Percentiles rank a stretch among this genome's conserved stretches.
Evolutionary conservation across 2,329 filamentous ascomycete genomes (phyloP).

Genomic region (Biscogniauxia mediterranea): DNA sequence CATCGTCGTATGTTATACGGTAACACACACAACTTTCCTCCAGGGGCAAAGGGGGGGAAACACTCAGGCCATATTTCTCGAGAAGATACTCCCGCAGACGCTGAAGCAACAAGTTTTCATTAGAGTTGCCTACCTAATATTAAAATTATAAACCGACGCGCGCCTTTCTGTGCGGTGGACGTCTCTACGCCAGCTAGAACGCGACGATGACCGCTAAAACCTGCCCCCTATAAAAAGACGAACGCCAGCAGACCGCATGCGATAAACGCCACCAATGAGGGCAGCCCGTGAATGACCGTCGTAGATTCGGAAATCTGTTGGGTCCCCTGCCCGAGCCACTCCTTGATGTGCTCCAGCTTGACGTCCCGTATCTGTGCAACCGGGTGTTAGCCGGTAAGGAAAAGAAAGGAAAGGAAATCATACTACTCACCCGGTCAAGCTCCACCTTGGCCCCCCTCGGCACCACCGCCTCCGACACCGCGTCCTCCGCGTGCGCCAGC

Average conservation of each 20-base stretch:
- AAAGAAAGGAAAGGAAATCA: neutral
- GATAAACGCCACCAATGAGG: neutral
- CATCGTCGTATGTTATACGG: neutral
- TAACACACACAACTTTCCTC: neutral
- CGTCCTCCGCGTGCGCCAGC: slow-evolving; percentile 17
- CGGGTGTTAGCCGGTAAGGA: neutral
- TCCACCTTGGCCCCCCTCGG: slow-evolving; percentile 14
- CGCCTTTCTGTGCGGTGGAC: too few relatives aligned
- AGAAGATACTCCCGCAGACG: too few relatives aligned
- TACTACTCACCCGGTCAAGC: slow-evolving; percentile 14
- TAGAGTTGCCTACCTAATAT: too few relatives aligned
- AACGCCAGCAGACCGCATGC: neutral
- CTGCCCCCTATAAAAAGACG: neutral
- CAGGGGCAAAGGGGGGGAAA: too few relatives aligned
- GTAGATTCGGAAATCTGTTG: slow-evolving; percentile 3
- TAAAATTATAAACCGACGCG: too few relatives aligned
- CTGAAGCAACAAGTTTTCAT: too few relatives aligned
- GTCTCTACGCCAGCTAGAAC: too few relatives aligned
- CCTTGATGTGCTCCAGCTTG: slow-evolving; percentile 18
- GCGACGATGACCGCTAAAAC: too few relatives aligned
- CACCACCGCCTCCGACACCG: slow-evolving; percentile 18
- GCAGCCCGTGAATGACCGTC: neutral
- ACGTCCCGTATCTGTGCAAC: slow-evolving; percentile 14
- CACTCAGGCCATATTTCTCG: too few relatives aligned
- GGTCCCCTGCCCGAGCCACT: slow-evolving; percentile 20